Base-by-base conservation (phyloP, 2,329 filamentous ascomycete species). In the Aspergillus sp. region DNA sequence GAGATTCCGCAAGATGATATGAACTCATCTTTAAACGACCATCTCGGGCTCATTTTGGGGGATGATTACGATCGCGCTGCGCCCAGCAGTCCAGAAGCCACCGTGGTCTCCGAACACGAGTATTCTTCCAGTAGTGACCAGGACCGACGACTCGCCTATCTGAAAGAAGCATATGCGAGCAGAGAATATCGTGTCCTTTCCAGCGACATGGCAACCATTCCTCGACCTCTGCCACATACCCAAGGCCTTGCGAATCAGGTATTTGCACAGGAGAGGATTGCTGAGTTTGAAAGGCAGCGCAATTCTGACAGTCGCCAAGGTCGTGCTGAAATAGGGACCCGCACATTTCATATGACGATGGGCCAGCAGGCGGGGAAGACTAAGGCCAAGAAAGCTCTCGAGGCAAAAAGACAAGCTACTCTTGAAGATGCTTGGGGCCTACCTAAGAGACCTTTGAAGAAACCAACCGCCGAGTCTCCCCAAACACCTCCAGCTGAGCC, bases 321-420 rank as follows among this genome's bases (percentile, higher is more conserved):
- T 3, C 16, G 16, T n/a, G 49, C 57, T 29, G 69, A 70, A 52
- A 31, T 58, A 4, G 31, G 43, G 3, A 63, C 56, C 14, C 58
- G 67, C 45, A 47, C 61, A 23, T 64, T 66, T 45, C 60, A 65
- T 43, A 58, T 48, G 9, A 68, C 58, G 10, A 71, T 71, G 69
- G 52, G 46, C n/a, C 70, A 72, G 16, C 64, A 62, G 50, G 45
- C 62, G 14, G 53, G 45, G 10, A 64, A 63, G 36, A 32, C 42
- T 4, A 56, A 58, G 16, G 7, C 34, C 14, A 58, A 19, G 17
- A 62, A 64, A 41, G 49, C 51, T 14, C 50, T 47, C 13, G 56
- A 58, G 25, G 60, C 61, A 0, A 62, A 63, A 52, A 65, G 55
- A 44, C 62, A 69, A 45, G 58, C 61, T 7, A 68, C 62, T 0